Base-by-base conservation (phyloP, 306 rosid genomes). In the Casuarina cunninghamiana region DNA sequence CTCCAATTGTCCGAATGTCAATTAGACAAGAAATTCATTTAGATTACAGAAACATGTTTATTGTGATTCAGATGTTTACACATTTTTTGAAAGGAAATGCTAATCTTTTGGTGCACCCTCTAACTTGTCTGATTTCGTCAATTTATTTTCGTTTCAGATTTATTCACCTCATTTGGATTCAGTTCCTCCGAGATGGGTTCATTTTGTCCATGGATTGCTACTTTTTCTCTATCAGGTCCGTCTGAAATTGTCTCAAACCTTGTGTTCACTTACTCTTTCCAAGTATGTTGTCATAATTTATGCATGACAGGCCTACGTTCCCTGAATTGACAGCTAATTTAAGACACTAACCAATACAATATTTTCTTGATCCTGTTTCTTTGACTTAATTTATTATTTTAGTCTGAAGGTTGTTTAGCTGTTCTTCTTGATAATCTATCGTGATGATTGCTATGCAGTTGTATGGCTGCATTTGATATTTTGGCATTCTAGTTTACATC, bases 131-230 rank as follows among this genome's bases (percentile, higher is more conserved):
- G 37, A 26, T 17, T 55, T 15, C n/a, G 39, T 50, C 35, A 49
- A 53, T 80, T 65, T 50, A 19, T 82, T 49, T 57, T 15, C 76
- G 37, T 58, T 88, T 61, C 88, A 96, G 98, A 87, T 93, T 44
- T 91, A 90, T 88, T 91, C 99, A 74, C 98, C 96, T 78, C 89
- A 69, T 11, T 76, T 93, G 87, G 98, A 93, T 87, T 54, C 96
- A 5, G 83, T 97, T 90, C 98, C 98, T 68, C 99, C 99, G 43
- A 90, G 97, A 89, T 96, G 99, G 98, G 96, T 93, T 83, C 84
- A 91, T 87, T 83, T 96, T 72, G 88, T 96, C 8, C 99, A 96
- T 82, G 99, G 97, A 13, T 81, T 96, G 71, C 96, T 96, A 73
- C 91, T 96, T 72, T 96, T 96, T 86, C 77, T 96, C 73, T 96